Percentiles rank a stretch among this genome's conserved stretches.
Conservation (phyloP, 768 basidiomycete genomes). For the Termitomyces eurrhizus region DNA sequence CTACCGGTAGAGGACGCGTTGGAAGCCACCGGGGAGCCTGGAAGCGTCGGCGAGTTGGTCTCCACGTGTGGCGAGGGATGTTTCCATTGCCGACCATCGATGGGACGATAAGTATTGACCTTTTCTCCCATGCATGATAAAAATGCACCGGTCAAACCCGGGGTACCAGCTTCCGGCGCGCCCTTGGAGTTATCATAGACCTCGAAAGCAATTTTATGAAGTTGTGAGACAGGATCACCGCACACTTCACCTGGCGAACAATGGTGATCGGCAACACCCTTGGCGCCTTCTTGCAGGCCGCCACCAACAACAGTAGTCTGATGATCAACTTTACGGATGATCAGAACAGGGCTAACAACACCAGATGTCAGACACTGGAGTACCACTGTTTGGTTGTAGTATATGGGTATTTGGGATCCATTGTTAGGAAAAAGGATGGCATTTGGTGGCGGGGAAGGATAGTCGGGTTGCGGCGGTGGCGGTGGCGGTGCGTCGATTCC, state of each 20-base stretch:
- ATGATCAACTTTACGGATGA: constrained; percentile 92
- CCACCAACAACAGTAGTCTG: constrained; percentile 89
- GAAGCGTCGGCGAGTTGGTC: constrained; percentile 54
- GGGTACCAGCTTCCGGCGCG: constrained; percentile 72
- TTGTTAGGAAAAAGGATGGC: constrained; percentile 84
- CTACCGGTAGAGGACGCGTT: constrained; percentile 50
- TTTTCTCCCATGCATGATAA: constrained; percentile 91
- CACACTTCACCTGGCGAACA: constrained; percentile 83
- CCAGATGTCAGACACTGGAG: constrained; percentile 93
- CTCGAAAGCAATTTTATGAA: constrained; percentile 95
- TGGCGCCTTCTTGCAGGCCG: constrained; percentile 83
- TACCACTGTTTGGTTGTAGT: constrained; percentile 96
- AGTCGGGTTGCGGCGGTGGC: constrained; percentile 82
- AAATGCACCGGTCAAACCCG: constrained; percentile 78
- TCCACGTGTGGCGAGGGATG: constrained; percentile 33
- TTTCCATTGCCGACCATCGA: constrained; percentile 81
- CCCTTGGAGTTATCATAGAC: constrained; percentile 72
- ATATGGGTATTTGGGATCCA: constrained; percentile 83
- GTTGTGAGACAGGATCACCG: constrained; percentile 91
- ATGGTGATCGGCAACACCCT: constrained; percentile 79
- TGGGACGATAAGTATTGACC: constrained; percentile 85
- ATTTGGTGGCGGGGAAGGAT: constrained; percentile 88
- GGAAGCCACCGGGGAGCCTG: constrained; percentile 67
- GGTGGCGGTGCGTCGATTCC: constrained; percentile 76
- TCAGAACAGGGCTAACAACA: constrained; percentile 87